Evolutionary conservation across 495 filamentous ascomycete genomes (phyloP).

Genomic region (Hypoxylon fuscum): DNA sequence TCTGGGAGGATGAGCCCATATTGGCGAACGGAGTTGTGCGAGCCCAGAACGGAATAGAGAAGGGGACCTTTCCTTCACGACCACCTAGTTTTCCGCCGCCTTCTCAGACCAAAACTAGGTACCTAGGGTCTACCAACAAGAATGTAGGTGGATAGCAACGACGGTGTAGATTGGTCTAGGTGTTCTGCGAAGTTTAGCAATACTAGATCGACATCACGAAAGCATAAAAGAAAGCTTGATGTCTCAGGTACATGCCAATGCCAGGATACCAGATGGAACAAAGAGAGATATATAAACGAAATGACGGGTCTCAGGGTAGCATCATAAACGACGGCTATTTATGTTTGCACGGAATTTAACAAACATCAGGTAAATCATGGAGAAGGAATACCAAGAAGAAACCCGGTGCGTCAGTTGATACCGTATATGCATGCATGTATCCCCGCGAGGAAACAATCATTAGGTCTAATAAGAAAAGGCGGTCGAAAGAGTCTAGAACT

Average conservation of each 20-base stretch:
- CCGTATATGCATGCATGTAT: constrained; percentile 34
- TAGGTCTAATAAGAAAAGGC: constrained; percentile 5
- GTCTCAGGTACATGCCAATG: constrained; percentile 16
- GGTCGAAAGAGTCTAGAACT: constrained; percentile 10
- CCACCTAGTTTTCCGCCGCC: too few relatives aligned
- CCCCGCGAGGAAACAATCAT: constrained; percentile 13
- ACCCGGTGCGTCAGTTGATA: constrained; percentile 24
- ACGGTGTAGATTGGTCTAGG: background rate
- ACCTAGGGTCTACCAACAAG: background rate
- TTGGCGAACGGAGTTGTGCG: constrained; percentile 3
- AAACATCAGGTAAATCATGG: too few relatives aligned
- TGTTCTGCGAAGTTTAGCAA: constrained; percentile 21
- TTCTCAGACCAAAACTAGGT: background rate
- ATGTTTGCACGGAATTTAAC: too few relatives aligned
- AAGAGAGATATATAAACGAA: constrained; percentile 2
- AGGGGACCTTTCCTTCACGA: background rate
- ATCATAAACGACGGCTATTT: too few relatives aligned
- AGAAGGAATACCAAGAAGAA: constrained; percentile 9
- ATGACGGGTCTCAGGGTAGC: too few relatives aligned
- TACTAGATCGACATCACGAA: constrained; percentile 4
- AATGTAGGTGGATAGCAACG: background rate
- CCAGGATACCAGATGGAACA: background rate
- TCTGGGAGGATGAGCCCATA: constrained; percentile 42
- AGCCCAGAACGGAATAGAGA: background rate
- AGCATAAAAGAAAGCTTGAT: constrained; percentile 15